phyloP scores from a whole-genome alignment of 2,329 filamentous ascomycete species.

The Tolypocladium pustulatum region DNA sequence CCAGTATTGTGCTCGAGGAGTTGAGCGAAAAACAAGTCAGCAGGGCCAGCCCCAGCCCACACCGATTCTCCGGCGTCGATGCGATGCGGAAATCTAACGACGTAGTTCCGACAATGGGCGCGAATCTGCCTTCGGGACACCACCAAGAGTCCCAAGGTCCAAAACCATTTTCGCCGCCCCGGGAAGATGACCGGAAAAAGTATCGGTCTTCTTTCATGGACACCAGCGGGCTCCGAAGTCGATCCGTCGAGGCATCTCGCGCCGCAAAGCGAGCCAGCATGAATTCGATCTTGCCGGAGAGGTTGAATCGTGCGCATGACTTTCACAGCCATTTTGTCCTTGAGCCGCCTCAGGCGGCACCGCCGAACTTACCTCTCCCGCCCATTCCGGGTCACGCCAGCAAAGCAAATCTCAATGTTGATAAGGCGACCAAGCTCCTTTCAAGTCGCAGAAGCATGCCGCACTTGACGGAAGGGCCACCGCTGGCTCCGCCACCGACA shows the following conservation, averaged over 20 bases:
- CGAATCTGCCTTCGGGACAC: background rate
- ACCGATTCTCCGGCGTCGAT: constrained; percentile 15
- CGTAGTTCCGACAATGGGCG: background rate
- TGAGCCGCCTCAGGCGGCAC: constrained; percentile 13
- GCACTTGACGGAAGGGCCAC: constrained; percentile 36
- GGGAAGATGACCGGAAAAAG: background rate
- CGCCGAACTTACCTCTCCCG: constrained; percentile 19
- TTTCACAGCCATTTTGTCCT: constrained; percentile 1
- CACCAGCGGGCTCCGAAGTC: background rate
- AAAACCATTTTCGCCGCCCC: background rate
- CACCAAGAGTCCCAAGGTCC: background rate
- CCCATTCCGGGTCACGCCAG: constrained; percentile 17
- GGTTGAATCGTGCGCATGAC: constrained; percentile 10
- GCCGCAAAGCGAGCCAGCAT: constrained; percentile 17
- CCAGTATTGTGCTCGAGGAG: constrained; percentile 8
- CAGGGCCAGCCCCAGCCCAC: constrained; percentile 9
- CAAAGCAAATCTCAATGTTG: constrained; percentile 10
- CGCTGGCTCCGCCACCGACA: constrained; percentile 43
- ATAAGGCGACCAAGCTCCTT: constrained; percentile 11
- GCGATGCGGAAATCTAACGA: constrained; percentile 17
- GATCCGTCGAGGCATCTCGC: constrained; percentile 6
- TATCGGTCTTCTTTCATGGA: constrained; percentile 5
- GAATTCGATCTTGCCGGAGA: constrained; percentile 15
- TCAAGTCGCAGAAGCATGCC: constrained; percentile 38
- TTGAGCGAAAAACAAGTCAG: constrained; percentile 11